Evolutionary conservation across 257 asterid species (phyloP).

Genomic region (Rauvolfia tetraphylla): DNA sequence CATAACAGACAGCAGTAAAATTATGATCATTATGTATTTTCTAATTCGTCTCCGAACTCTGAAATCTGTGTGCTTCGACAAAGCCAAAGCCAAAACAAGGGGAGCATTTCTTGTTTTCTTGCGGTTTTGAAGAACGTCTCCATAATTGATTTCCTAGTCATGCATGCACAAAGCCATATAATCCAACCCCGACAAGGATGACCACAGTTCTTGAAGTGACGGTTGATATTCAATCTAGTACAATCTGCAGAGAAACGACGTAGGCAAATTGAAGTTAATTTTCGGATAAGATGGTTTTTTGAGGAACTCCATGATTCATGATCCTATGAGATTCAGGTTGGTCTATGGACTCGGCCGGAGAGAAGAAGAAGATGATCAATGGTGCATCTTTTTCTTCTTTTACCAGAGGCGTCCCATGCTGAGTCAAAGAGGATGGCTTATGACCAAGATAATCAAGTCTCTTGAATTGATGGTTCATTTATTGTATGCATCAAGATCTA

Average conservation of each 20-base stretch:
- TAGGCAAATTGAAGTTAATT: not conserved
- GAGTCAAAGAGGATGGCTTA: slow-evolving; percentile 45
- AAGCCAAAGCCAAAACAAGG: too few species aligned
- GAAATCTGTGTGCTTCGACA: too few species aligned
- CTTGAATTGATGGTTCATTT: slow-evolving; percentile 26
- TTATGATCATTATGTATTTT: too few species aligned
- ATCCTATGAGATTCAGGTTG: slow-evolving; percentile 13
- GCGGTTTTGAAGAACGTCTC: not conserved
- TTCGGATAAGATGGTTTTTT: not conserved
- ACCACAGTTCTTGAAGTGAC: not conserved
- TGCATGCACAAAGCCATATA: not conserved
- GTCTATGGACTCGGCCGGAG: slow-evolving; percentile 17
- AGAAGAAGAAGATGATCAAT: not conserved
- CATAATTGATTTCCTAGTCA: not conserved
- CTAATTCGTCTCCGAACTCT: too few species aligned
- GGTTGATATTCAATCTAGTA: slow-evolving; percentile 6
- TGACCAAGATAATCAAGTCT: slow-evolving; percentile 34
- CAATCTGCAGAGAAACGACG: not conserved
- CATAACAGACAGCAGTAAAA: too few species aligned
- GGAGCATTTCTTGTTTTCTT: not conserved
- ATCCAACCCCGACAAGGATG: not conserved
- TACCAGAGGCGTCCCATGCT: slow-evolving; percentile 43
- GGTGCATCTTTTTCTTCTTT: slow-evolving; percentile 26
- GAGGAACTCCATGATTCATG: slow-evolving; percentile 11
- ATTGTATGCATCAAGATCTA: not conserved